Base-by-base conservation (phyloP, 768 basidiomycete species). In the Candolleomyces eurysporus region DNA sequence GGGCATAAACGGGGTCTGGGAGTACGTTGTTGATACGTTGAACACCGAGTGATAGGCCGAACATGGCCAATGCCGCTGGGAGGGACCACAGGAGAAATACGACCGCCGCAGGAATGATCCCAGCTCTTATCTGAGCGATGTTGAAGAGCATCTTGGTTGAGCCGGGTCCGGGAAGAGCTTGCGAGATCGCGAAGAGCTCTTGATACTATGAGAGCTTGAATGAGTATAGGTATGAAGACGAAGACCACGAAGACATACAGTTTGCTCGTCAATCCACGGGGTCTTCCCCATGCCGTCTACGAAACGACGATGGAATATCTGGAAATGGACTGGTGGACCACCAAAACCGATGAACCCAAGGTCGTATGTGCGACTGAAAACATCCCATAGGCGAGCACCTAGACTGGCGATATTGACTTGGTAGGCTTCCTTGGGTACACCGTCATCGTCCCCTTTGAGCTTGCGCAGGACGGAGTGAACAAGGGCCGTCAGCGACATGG, bases 61-160 rank as follows among this genome's bases (percentile, higher is more conserved):
- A 79, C 82, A 84, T 84, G 4, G 75, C 78, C 7, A 76, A 61
- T 5, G 80, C 79, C 10, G 78, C 79, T 2, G 84, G 84, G n/a
- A 82, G 69, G 5, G 78, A 76, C 77, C 80, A 78, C 26, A 80
- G 61, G 16, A 78, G 62, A 68, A 82, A 80, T 19, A 76, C 74
- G 11, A 81, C 63, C 13, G 80, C 49, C 16, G 78, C 81, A 32
- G 80, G 72, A 7, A 79, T 54, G 42, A 73, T 52, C 10, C 82
- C 82, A 32, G 77, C 77, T 42, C 75, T 76, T 26, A 81, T 73
- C 17, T 76, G 73, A 0, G 72, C 75, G 39, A 84, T 81, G 45
- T 70, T 75, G 70, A 82, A 82, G 0, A 80, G 75, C 72, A 84
- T 75, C 65, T 82, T 78, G 9, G 79, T 81, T 13, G 76, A 75